A percentile compares a stretch with the other conserved stretches of the same genome.
Evolutionary conservation across 2,329 filamentous ascomycete species (phyloP).

Genomic region (Lasiodiplodia sp.): DNA sequence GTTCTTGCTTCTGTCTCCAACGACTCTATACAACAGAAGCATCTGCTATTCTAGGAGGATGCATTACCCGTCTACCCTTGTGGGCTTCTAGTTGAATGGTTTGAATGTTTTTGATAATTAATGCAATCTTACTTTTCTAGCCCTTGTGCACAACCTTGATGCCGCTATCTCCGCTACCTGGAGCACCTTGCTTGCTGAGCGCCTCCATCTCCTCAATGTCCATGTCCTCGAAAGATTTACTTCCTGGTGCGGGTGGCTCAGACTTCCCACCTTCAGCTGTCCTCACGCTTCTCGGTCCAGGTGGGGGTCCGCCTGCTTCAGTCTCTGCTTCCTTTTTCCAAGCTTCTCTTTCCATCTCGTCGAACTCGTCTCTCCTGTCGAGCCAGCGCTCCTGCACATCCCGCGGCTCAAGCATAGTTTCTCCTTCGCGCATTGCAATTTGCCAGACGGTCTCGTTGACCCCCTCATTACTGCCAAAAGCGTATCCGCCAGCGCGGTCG

Average conservation of each 20-base stretch:
- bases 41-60: background rate
- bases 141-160: conserved; percentile 74
- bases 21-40: background rate
- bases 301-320: conserved; percentile 34
- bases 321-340: conserved; percentile 76
- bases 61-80: background rate
- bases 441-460: conserved; percentile 98
- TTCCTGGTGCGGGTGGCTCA: conserved; percentile 3
- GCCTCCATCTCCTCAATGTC: conserved; percentile 49
- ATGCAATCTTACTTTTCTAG: conserved; percentile 6
- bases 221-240: conserved; percentile 40
- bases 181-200: conserved; percentile 37
- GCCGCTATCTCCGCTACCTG: conserved; percentile 60
- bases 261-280: conserved; percentile 31
- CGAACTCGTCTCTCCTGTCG: conserved; percentile 86
- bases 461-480: conserved; percentile 84
- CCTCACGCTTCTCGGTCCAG: conserved; percentile 15
- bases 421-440: conserved; percentile 81
- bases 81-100: background rate
- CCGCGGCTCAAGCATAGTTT: conserved; percentile 76
- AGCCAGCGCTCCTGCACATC: conserved; percentile 98
- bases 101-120: background rate
- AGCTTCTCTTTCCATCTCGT: conserved; percentile 77
- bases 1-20: background rate
- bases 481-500: conserved; percentile 90